Base-by-base conservation (phyloP, 495 filamentous ascomycete genomes). In the Achaetomiella virescens region DNA sequence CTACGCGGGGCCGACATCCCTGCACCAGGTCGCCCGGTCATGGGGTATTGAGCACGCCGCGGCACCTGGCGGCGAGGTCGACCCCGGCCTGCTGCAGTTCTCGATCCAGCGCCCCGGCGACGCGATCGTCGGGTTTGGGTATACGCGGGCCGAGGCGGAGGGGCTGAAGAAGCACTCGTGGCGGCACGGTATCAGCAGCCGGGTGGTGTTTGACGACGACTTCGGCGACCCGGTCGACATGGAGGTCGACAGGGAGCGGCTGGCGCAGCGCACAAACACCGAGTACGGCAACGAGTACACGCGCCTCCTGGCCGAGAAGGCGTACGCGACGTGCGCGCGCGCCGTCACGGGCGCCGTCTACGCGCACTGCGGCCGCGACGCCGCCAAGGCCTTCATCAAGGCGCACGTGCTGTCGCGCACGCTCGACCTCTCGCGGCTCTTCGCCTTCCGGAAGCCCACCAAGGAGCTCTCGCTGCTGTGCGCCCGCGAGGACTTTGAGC, bases 11-110 rank as follows among this genome's bases (percentile, higher is more conserved):
- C 75, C 79, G 7, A 79, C 81, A 51, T 79, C 90, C 0, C 80
- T 97, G 20, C 72, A 81, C 24, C 72, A 81, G 1, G 79, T 97
- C 56, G 79, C 86, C 0, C 72, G 76, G 33, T 88, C 91, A 71
- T 98, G 93, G 92, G 93, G 95, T 71, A 81, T 97, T 15, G 92
- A 97, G 62, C 63, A 74, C 36, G 93, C 88, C 15, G 86, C 88
- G 8, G 83, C 80, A 33, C 92, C 93, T 1, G 91, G 90, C 20
- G 85, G 81, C 43, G 89, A 97, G 71, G 92, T 97, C 52, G 91
- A 98, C 69, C 87, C 92, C 1, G 95, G 93, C 10, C 73, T 91
- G n/a, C 78, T 98, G 38, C 95, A 97, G 68, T 93, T 89, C 72
- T 77, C 75, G 49, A 70, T 81, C 43, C 47, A 85, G 35, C 69